phyloP scores from a whole-genome alignment of 257 asterid genomes.

The Cruciata laevipes region DNA sequence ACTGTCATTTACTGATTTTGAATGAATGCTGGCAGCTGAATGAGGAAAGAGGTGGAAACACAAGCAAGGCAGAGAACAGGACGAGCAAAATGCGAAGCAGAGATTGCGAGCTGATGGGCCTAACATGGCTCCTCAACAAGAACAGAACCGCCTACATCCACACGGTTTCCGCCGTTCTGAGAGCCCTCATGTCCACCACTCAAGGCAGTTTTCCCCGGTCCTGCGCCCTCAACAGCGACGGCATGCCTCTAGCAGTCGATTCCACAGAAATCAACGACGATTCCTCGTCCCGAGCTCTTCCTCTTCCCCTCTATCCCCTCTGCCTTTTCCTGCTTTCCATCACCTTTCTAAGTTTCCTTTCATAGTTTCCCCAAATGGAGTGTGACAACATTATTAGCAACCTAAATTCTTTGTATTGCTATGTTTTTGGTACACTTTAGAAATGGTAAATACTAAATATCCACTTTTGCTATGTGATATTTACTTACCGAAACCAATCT shows the following conservation, averaged over 20 bases:
- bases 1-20: not conserved
- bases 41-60: conserved; percentile 30
- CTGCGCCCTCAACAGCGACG: conserved; percentile 72
- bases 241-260: conserved; percentile 92
- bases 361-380: conserved; percentile 6
- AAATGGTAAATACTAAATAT: conserved; percentile 6
- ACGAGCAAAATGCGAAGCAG: conserved; percentile 51
- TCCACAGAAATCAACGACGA: conserved; percentile 61
- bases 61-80: conserved; percentile 39
- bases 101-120: conserved; percentile 86
- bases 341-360: conserved; percentile 10
- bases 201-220: conserved; percentile 39
- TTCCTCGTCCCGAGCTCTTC: conserved; percentile 34
- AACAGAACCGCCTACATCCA: conserved; percentile 60
- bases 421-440: not conserved
- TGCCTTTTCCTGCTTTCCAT: conserved; percentile 30
- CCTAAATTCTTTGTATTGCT: conserved; percentile 16
- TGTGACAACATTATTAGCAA: conserved; percentile 17
- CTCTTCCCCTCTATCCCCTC: conserved; percentile 23
- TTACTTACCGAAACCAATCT: not conserved
- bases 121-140: conserved; percentile 87
- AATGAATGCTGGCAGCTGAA: conserved; percentile 43
- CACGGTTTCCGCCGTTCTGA: conserved; percentile 72
- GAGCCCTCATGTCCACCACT: conserved; percentile 66
- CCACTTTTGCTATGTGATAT: not conserved